Evolutionary conservation across 805 yeast species (phyloP), one percentile per base, ranked within the genome.

Genomic region (Yarrowia sp.): DNA sequence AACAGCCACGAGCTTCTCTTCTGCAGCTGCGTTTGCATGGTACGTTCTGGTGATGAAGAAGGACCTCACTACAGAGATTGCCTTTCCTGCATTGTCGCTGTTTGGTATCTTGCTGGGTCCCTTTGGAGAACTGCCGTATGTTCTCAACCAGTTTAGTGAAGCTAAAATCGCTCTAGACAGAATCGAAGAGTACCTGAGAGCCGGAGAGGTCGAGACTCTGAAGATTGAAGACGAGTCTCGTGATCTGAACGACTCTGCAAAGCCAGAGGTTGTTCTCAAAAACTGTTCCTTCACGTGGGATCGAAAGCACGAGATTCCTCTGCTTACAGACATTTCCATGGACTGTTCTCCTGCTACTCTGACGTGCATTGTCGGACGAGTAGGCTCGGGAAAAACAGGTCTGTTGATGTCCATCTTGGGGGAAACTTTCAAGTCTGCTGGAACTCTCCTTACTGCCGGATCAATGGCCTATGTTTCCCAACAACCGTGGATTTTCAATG

Each of bases 121-220:
- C 71, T 86, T 90, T 0, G 79, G 87, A 70, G 80, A 87, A 44
- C 80, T 89, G 36, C 82, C 86, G 2, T 81, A 90, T 77, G 92
- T 91, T 91, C 81, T 92, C 47, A 86, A 96, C 43, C 86, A 84
- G 73, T 89, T 88, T 47, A 87, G 92, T 69, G 97, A 92, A 76
- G 88, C 96, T 9, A 91, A 90, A 78, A 97, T 93, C 34, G 92
- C 98, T 0, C 77, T 93, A 65, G 94, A 90, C 76, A 89, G 98
- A 83, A 87, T 94, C 66, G 84, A 83, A 69, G 87, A 86, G 38
- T 94, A 92, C 75, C 83, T 94, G 75, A 80, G 83, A 60, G 79
- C 82, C 34, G 80, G 80, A 38, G 81, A 82, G 72, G 75, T 74
- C 40, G 75, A 71, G 73, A 13, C 73, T 73, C 2, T 79, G 70